These are phyloP conservation scores for Cryptococcus hybrid DNA, from an alignment of 1,284 basidiomycete genomes.

Conservation along the genomic window DNA sequence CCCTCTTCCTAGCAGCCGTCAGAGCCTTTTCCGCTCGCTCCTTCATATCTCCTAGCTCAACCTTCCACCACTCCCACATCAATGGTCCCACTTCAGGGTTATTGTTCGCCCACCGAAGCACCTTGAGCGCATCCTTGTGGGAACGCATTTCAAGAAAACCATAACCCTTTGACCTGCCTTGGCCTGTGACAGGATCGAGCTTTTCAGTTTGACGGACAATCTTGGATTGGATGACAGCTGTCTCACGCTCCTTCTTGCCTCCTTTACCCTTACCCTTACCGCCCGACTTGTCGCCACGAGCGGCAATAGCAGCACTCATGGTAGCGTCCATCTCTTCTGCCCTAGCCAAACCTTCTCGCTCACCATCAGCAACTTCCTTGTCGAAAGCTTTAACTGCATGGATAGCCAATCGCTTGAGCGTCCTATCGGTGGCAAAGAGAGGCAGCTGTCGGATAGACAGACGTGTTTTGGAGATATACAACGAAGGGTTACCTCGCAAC, in stretches of 20 bases:
- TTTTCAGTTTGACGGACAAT: slow-evolving; percentile 78
- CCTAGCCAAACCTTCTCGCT: slow-evolving; percentile 61
- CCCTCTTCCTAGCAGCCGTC: slow-evolving; percentile 15
- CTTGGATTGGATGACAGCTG: slow-evolving; percentile 75
- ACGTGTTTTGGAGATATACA: slow-evolving; percentile 92
- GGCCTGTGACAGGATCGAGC: slow-evolving; percentile 79
- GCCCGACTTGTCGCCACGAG: slow-evolving; percentile 31
- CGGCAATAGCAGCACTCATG: slow-evolving; percentile 45
- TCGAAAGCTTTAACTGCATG: slow-evolving; percentile 79
- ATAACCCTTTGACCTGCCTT: slow-evolving; percentile 87
- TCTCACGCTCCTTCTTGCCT: slow-evolving; percentile 55
- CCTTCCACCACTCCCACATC: slow-evolving; percentile 77
- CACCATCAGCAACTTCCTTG: slow-evolving; percentile 67
- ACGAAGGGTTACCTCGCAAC: slow-evolving; percentile 83
- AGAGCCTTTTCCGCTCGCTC: slow-evolving; percentile 58
- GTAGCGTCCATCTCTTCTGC: slow-evolving; percentile 66
- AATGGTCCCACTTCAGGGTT: slow-evolving; percentile 65
- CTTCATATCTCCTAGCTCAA: slow-evolving; percentile 69
- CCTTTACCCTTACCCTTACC: slow-evolving; percentile 45
- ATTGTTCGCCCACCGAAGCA: slow-evolving; percentile 92
- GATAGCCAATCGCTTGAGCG: slow-evolving; percentile 81
- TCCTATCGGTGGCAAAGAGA: slow-evolving; percentile 81
- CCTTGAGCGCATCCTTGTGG: slow-evolving; percentile 86
- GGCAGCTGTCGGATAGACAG: slow-evolving; percentile 92
- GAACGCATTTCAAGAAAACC: slow-evolving; percentile 90